phyloP scores from a whole-genome alignment of 2,329 filamentous ascomycete genomes.

The Penicillium concentricum region DNA sequence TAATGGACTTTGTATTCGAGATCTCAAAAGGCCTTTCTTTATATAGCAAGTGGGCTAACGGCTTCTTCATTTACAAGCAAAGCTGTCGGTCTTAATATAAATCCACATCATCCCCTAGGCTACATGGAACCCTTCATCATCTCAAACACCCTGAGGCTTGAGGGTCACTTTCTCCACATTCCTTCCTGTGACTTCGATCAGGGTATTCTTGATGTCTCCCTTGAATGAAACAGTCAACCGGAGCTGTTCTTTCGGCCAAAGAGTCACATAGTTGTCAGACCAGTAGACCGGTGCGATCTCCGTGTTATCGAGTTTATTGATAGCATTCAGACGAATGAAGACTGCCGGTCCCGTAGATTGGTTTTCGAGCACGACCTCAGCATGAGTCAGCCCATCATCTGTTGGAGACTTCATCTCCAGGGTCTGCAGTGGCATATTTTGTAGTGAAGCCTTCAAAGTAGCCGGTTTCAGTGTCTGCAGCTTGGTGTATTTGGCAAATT shows the following conservation, averaged over 20 bases:
- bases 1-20: background rate
- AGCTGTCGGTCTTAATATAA: background rate
- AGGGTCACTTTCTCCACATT: slow-evolving; percentile 20
- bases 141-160: background rate
- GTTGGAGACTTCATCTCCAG: background rate
- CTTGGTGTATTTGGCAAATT: slow-evolving; percentile 51
- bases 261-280: slow-evolving; percentile 63
- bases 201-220: slow-evolving; percentile 7
- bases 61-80: background rate
- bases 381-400: slow-evolving; percentile 8
- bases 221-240: slow-evolving; percentile 36
- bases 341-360: slow-evolving; percentile 54
- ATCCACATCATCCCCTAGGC: background rate
- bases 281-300: slow-evolving; percentile 56
- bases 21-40: background rate
- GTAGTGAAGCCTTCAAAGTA: slow-evolving; percentile 34
- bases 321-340: slow-evolving; percentile 55
- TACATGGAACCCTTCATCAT: background rate
- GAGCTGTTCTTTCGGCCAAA: slow-evolving; percentile 58
- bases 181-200: slow-evolving; percentile 22
- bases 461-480: slow-evolving; percentile 45
- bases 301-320: slow-evolving; percentile 41
- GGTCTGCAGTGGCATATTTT: background rate
- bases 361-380: slow-evolving; percentile 53
- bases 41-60: background rate